phyloP scores from a whole-genome alignment of 2,329 filamentous ascomycete species.

The Diaporthe citriasiana region DNA sequence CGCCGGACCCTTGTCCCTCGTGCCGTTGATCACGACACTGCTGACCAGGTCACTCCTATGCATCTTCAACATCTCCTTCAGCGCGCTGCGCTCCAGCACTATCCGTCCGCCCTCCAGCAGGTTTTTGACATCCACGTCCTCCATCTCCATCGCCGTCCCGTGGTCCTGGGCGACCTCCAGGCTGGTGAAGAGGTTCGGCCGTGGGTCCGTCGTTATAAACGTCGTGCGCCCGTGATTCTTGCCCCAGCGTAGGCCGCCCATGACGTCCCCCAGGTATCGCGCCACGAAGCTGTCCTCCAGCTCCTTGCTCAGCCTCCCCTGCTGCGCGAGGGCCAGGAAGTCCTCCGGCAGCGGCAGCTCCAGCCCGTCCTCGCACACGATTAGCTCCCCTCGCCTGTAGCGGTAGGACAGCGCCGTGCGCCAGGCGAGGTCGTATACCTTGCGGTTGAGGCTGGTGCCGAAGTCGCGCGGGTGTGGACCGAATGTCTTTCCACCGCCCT shows the following conservation, averaged over 20 bases:
- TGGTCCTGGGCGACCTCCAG: constrained; percentile 75
- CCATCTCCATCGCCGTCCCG: constrained; percentile 76
- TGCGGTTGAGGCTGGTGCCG: constrained; percentile 82
- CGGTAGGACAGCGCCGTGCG: constrained; percentile 93
- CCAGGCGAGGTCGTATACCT: constrained; percentile 97
- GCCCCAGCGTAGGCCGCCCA: constrained; percentile 80
- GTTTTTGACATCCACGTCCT: constrained; percentile 97
- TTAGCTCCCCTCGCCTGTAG: constrained; percentile 86
- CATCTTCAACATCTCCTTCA: constrained; percentile 79
- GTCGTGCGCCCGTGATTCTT: constrained; percentile 77
- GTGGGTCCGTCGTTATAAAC: constrained; percentile 76
- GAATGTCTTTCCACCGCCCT: constrained; percentile 88
- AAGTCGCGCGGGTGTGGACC: constrained; percentile 97
- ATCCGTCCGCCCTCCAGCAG: constrained; percentile 87
- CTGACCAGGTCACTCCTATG: constrained; percentile 78
- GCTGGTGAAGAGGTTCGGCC: constrained; percentile 75
- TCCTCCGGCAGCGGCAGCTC: constrained; percentile 72
- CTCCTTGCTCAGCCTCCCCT: constrained; percentile 52
- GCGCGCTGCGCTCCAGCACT: constrained; percentile 86
- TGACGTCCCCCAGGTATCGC: constrained; percentile 75
- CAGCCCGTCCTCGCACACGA: constrained; percentile 85
- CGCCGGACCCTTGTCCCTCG: constrained; percentile 52
- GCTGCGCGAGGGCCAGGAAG: constrained; percentile 58
- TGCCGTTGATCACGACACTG: constrained; percentile 60
- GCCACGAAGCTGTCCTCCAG: constrained; percentile 65